Evolutionary conservation across 176 grass and related monocot species (phyloP).

Genomic region (Phoenix roebelenii): DNA sequence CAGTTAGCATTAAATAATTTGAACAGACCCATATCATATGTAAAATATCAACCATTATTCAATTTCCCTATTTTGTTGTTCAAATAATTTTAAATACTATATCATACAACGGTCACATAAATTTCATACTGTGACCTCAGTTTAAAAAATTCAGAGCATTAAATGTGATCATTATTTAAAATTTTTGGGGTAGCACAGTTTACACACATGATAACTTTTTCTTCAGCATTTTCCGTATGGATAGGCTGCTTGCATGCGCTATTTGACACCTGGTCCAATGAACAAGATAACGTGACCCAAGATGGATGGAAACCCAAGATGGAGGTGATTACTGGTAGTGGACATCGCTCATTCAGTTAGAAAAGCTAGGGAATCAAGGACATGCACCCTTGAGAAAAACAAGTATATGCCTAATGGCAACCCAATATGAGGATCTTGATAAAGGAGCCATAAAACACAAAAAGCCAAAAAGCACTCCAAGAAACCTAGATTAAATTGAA

Average conservation of each 20-base stretch:
- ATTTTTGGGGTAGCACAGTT: no score
- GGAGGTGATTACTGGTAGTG: not conserved
- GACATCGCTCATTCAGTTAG: not conserved
- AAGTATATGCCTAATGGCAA: not conserved
- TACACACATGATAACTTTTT: no score
- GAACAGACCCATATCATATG: no score
- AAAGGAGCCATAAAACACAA: not conserved
- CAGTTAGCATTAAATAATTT: no score
- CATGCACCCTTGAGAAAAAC: not conserved
- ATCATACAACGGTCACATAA: no score
- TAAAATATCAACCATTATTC: no score
- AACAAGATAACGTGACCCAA: not conserved
- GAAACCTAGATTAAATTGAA: not conserved
- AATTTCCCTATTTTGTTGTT: no score
- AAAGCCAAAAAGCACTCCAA: not conserved
- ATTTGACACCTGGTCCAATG: not conserved
- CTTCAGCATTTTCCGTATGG: no score
- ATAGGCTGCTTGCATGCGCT: not conserved
- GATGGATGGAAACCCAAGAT: not conserved
- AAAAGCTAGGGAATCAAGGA: not conserved
- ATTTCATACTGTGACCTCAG: no score
- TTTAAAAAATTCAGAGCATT: no score
- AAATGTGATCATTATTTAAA: no score
- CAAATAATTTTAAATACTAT: no score
- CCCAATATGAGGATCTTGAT: not conserved